Percentiles rank a stretch among this genome's conserved stretches.
Evolutionary conservation across 164 flowering plant species (phyloP).

Genomic region (Vitis riparia): DNA sequence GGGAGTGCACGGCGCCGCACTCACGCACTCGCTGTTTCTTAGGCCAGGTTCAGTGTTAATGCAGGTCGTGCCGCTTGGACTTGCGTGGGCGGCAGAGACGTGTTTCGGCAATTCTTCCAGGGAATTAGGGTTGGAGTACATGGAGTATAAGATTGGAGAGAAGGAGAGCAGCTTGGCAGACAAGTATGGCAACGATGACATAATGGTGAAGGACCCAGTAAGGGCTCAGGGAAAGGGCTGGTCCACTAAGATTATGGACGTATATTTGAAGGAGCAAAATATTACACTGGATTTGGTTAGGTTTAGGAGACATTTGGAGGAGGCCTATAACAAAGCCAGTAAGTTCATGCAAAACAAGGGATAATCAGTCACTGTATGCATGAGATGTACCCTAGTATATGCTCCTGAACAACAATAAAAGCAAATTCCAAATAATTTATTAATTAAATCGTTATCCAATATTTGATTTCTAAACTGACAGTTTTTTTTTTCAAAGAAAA

Average conservation of each 20-base stretch:
- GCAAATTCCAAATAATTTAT: too few species aligned
- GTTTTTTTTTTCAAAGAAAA: too few species aligned
- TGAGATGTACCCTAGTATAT: too few species aligned
- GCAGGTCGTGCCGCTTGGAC: constrained; percentile 39
- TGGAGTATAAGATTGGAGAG: constrained; percentile 25
- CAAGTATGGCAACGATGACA: constrained; percentile 39
- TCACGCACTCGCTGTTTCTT: constrained; percentile 38
- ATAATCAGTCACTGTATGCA: not conserved
- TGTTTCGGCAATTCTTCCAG: constrained; percentile 28
- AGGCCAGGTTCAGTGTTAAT: constrained; percentile 30
- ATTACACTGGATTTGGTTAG: constrained; percentile 45
- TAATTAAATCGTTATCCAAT: too few species aligned
- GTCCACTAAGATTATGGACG: constrained; percentile 20
- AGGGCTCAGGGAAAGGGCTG: constrained; percentile 24
- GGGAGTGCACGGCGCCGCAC: constrained; percentile 47
- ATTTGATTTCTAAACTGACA: too few species aligned
- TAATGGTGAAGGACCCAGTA: constrained; percentile 38
- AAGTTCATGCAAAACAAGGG: constrained; percentile 31
- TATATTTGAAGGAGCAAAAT: constrained; percentile 51
- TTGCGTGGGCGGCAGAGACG: constrained; percentile 23
- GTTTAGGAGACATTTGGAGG: constrained; percentile 34
- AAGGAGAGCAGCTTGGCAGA: constrained; percentile 41
- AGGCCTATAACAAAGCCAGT: constrained; percentile 38
- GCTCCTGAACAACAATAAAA: too few species aligned
- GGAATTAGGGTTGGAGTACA: constrained; percentile 33